Base-by-base conservation (phyloP, 73 alveolate species). In the Urostyla sp. region DNA sequence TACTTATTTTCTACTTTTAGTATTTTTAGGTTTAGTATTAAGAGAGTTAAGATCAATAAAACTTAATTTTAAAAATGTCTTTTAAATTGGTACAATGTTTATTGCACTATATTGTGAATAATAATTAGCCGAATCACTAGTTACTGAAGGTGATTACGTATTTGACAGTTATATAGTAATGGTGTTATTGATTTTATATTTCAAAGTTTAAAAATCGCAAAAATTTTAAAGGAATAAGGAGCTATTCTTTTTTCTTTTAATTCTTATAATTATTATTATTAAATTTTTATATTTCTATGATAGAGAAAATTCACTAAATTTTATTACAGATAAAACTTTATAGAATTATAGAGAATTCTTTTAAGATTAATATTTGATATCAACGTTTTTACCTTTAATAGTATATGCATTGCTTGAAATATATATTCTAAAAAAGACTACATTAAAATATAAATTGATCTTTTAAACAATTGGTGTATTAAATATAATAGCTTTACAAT, bases 261-360 rank as follows among this genome's bases (percentile, higher is more conserved):
- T 69, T 4, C 5, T 44, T 30, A 24, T 60, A 7, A 35, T 31
- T 4, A 7, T 49, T 7, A 27, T 67, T 23, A 6, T 27, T 6
- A 69, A 69, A 69, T 3, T 69, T 36, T 1, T 51, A 5, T 69
- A 69, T 49, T 69, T 69, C 44, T 69, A 48, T 48, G 83, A 69
- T 28, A 69, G 27, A 69, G 83, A 69, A 46, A 48, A 45, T 5
- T 69, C 83, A 7, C 40, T 69, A 57, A 69, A 69, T 69, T 45
- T 46, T 30, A 16, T 46, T 46, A 69, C 31, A 1, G 83, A 45
- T 24, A 28, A 20, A 20, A 1, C 7, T 6, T 48, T 63, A 11
- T 5, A n/a, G 40, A 1, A 1, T 5, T 11, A 43, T 3, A 63
- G 44, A 21, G 44, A 63, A 21, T 63, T n/a, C 7, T 44, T 63